Base-by-base conservation (phyloP, 139 green algal species). In the Nannochloris sp. region DNA sequence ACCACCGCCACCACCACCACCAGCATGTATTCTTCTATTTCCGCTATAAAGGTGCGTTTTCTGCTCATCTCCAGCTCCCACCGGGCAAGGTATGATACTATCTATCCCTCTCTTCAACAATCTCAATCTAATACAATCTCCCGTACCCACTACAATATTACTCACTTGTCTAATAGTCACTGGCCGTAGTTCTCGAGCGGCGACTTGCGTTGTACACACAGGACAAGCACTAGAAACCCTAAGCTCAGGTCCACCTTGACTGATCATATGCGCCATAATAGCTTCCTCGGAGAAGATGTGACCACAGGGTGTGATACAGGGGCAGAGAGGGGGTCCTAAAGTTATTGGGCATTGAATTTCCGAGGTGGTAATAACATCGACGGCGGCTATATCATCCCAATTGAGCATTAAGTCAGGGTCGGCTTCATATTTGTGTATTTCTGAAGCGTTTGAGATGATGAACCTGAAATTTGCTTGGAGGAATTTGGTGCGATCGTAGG, bases 241-340 rank as follows among this genome's bases (percentile, higher is more conserved):
- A n/a, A 92, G 73, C 63, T 83, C 66, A 10, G 81, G 60, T 14
- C 84, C 82, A 1, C 81, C 84, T 47, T 83, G 73, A 13, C 63
- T 65, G 19, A 92, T 61, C n/a, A 95, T 76, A 74, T 91, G 86
- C 39, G 78, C 76, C 72, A 95, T 86, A 70, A 96, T 93, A 65
- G 79, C 75, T 12, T 78, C 70, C 62, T 92, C 89, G 42, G 72
- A 82, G 64, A 91, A 95, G 4, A 93, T 68, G 69, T 97, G 90
- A 51, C 90, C 90, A 68, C 90, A 96, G 13, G 84, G 82, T 3
- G 87, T 96, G 66, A 96, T 89, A 68, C 92, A 83, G 2, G 89
- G 85, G 57, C 76, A 87, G 6, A 79, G 32, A 4, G 82, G 83
- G 23, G 44, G 64, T 24, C 94, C 85, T 42, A 96, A 76, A 25